phyloP scores from a whole-genome alignment of 2,329 filamentous ascomycete species.

The Exophiala sp. region DNA sequence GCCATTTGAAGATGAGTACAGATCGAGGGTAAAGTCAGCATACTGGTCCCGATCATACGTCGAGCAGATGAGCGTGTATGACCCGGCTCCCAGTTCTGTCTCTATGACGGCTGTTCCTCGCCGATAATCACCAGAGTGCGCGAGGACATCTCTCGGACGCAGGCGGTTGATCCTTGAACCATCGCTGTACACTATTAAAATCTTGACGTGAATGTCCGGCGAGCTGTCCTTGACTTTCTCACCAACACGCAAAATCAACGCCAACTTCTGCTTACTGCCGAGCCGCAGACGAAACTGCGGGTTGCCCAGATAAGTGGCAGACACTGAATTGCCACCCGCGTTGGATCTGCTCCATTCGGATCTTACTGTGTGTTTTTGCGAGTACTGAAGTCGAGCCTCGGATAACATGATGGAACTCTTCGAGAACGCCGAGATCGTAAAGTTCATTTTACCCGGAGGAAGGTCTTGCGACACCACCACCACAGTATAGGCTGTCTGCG shows the following conservation, averaged over 20 bases:
- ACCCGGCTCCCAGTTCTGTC: slow-evolving; percentile 62
- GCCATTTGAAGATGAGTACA: slow-evolving; percentile 53
- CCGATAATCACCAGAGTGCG: slow-evolving; percentile 84
- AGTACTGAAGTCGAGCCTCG: slow-evolving; percentile 60
- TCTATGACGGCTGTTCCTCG: slow-evolving; percentile 72
- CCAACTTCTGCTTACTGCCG: slow-evolving; percentile 38
- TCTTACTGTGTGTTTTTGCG: slow-evolving; percentile 55
- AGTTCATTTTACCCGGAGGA: slow-evolving; percentile 69
- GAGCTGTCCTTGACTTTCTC: slow-evolving; percentile 44
- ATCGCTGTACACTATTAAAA: slow-evolving; percentile 61
- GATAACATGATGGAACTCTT: slow-evolving; percentile 58
- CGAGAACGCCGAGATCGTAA: slow-evolving; percentile 82
- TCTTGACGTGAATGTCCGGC: slow-evolving; percentile 71
- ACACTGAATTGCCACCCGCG: slow-evolving; percentile 79
- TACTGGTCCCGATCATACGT: slow-evolving; percentile 44
- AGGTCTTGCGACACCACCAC: slow-evolving; percentile 78
- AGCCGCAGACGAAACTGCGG: slow-evolving; percentile 72
- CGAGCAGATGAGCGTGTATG: slow-evolving; percentile 51
- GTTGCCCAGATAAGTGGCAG: slow-evolving; percentile 74
- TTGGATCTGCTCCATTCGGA: slow-evolving; percentile 74
- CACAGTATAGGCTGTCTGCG: slow-evolving; percentile 54
- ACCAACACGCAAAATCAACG: slow-evolving; percentile 18
- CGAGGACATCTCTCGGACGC: slow-evolving; percentile 70
- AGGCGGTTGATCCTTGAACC: slow-evolving; percentile 64
- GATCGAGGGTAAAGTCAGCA: slow-evolving; percentile 68